Percentiles rank a stretch among this genome's conserved stretches.
These are phyloP conservation scores for Phytophthora europaea DNA, from an alignment of 352 stramenopile species.

Conservation along the genomic window DNA sequence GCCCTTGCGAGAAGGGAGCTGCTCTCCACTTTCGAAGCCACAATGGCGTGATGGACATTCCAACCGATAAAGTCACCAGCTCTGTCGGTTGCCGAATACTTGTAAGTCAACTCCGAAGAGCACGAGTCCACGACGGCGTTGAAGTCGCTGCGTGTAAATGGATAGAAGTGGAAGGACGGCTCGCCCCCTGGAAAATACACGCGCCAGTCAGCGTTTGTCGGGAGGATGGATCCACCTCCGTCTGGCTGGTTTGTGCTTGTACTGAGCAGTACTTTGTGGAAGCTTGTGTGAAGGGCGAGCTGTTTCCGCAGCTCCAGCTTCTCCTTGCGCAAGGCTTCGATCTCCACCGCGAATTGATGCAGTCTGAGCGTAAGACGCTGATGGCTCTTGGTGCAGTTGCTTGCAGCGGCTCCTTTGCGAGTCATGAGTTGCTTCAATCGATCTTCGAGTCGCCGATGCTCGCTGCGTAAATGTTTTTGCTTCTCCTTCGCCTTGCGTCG, in stretches of 20 bases:
- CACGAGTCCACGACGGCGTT: constrained; percentile 13
- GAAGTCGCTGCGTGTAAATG: background rate
- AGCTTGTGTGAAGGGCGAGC: background rate
- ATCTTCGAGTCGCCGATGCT: background rate
- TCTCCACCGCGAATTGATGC: background rate
- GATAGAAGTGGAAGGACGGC: constrained; percentile 12
- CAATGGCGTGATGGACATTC: constrained; percentile 4
- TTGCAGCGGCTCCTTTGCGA: background rate
- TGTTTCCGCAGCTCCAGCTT: background rate
- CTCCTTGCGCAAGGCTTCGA: background rate
- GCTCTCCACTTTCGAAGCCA: background rate
- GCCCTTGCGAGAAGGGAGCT: constrained; percentile 12
- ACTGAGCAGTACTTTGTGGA: background rate
- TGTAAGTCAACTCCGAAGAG: constrained; percentile 6
- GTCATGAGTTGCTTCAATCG: background rate
- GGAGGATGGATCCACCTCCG: constrained; percentile 7
- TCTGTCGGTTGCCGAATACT: background rate
- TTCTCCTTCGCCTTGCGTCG: background rate
- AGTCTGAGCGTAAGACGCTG: background rate
- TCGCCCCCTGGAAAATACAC: constrained; percentile 1
- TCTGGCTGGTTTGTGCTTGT: background rate
- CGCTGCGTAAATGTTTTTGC: background rate
- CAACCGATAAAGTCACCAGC: constrained; percentile 11
- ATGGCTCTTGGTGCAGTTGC: background rate
- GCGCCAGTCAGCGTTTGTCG: constrained; percentile 9